Conservation (phyloP, 2,329 filamentous ascomycete genomes). For the Ophiocordyceps unilateralis region DNA sequence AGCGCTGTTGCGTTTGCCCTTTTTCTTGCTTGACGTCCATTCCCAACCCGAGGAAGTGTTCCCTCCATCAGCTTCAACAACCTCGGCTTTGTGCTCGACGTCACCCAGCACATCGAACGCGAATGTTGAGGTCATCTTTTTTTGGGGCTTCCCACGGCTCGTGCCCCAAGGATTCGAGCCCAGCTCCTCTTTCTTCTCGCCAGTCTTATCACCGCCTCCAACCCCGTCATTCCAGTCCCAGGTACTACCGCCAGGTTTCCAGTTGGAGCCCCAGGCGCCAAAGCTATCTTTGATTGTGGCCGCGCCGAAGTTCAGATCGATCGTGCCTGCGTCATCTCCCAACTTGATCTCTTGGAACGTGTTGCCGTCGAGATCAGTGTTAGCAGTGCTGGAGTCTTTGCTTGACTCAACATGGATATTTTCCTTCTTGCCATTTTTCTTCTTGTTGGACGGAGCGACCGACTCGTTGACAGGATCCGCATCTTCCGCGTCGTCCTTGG, state of each 20-base stretch:
- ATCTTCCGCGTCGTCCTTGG: slow-evolving; percentile 17
- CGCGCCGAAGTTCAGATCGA: slow-evolving; percentile 37
- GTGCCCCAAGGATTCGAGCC: slow-evolving; percentile 32
- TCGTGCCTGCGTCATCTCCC: slow-evolving; percentile 36
- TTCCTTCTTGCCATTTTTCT: slow-evolving; percentile 18
- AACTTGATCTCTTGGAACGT: slow-evolving; percentile 52
- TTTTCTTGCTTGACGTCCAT: slow-evolving; percentile 19
- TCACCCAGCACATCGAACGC: slow-evolving; percentile 31
- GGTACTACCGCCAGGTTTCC: slow-evolving; percentile 33
- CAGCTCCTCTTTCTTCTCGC: slow-evolving; percentile 22
- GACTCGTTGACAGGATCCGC: slow-evolving; percentile 19
- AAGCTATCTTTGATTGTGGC: slow-evolving; percentile 27
- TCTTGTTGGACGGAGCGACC: slow-evolving; percentile 22
- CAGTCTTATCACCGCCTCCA: slow-evolving; percentile 12
- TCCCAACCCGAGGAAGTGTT: slow-evolving; percentile 17
- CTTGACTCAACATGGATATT: slow-evolving; percentile 10
- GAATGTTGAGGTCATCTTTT: slow-evolving; percentile 26
- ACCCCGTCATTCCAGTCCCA: slow-evolving; percentile 23
- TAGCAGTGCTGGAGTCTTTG: slow-evolving; percentile 11
- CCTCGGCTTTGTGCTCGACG: slow-evolving; percentile 23
- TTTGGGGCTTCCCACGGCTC: slow-evolving; percentile 31
- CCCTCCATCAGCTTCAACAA: slow-evolving; percentile 21
- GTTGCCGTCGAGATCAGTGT: slow-evolving; percentile 26
- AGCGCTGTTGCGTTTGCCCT: slow-evolving; percentile 17
- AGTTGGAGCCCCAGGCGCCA: slow-evolving; percentile 42